Base-by-base conservation (phyloP, 176 grass and related monocot genomes). In the Echinochloa phyllopogon region DNA sequence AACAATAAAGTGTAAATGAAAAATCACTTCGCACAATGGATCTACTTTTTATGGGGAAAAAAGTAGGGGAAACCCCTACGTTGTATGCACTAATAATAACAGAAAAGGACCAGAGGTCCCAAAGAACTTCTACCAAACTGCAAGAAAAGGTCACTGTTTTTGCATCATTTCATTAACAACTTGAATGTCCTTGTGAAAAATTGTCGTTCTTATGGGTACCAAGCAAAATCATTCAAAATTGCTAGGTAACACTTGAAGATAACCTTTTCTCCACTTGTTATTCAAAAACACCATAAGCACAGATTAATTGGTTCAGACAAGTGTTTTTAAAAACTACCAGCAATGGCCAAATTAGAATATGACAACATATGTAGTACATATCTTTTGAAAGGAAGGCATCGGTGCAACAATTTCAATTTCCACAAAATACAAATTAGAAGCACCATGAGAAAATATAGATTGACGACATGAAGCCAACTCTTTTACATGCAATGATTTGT, bases 271-370 rank as follows among this genome's bases (percentile, higher is more conserved):
- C 13, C 29, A 21, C 9, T 20, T 10, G 10, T 59, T 73, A 74
- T 49, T 53, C 6, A 14, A 18, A 43, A 72, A 72, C 37, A 5
- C 57, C 50, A 43, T 41, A 77, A 76, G n/a, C n/a, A 83, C 4
- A 29, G 21, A 27, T 71, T 56, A 76, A 16, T 18, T 36, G 23
- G 20, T 71, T 12, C 43, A 65, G 55, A n/a, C 5, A 63, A 37
- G 16, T 56, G 16, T 24, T 77, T 75, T 37, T 44, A 1, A 43
- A 6, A 77, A 69, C 14, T 70, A 38, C 12, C 23, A 17, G 0
- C 8, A 36, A 43, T 40, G 51, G 47, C 50, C 58, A 76, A 81
- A 68, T 68, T 69, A 61, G 3, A 39, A 81, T 85, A 29, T 86
- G 24, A 69, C 52, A 76, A 42, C 29, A 52, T n/a, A n/a, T n/a